These are phyloP conservation scores for Diplogelasinospora grovesii DNA, from an alignment of 495 filamentous ascomycete genomes.

Conservation along the genomic window DNA sequence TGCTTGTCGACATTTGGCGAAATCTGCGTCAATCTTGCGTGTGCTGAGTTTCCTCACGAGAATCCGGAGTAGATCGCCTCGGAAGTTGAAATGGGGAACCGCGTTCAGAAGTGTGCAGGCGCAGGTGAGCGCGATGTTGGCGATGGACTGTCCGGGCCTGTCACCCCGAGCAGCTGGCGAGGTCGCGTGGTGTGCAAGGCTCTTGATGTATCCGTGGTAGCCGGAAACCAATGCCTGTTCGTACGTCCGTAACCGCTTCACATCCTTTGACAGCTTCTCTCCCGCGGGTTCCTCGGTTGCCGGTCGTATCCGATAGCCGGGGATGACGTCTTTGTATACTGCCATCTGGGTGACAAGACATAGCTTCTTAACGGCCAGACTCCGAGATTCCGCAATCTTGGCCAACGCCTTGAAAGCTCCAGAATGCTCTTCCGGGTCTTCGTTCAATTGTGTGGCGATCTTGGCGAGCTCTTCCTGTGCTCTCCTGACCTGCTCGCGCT, in stretches of 20 bases:
- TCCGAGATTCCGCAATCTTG: slow-evolving; percentile 61
- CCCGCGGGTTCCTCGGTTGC: slow-evolving; percentile 61
- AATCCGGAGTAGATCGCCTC: slow-evolving; percentile 78
- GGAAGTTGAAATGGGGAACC: slow-evolving; percentile 95
- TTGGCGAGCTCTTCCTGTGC: slow-evolving; percentile 91
- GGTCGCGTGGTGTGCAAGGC: slow-evolving; percentile 57
- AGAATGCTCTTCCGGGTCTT: slow-evolving; percentile 87
- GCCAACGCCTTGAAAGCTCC: slow-evolving; percentile 70
- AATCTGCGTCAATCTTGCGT: slow-evolving; percentile 61
- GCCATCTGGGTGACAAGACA: slow-evolving; percentile 78
- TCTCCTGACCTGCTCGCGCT: slow-evolving; percentile 69
- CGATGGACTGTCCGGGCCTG: slow-evolving; percentile 37
- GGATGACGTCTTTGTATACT: slow-evolving; percentile 93
- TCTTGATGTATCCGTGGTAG: slow-evolving; percentile 77
- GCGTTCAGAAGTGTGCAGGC: slow-evolving; percentile 68
- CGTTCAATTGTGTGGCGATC: slow-evolving; percentile 73
- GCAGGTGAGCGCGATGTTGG: slow-evolving; percentile 74
- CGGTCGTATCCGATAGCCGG: slow-evolving; percentile 89
- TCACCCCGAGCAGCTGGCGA: slow-evolving; percentile 26
- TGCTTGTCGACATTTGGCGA: slow-evolving; percentile 69
- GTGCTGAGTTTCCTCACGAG: slow-evolving; percentile 73
- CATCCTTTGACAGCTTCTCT: slow-evolving; percentile 85
- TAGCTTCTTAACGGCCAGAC: slow-evolving; percentile 72
- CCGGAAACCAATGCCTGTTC: slow-evolving; percentile 76
- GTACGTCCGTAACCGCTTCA: slow-evolving; percentile 68